phyloP scores from a whole-genome alignment of 225 moss, liverwort and hornwort genomes.

The Pseudisothecium myosuroides region DNA sequence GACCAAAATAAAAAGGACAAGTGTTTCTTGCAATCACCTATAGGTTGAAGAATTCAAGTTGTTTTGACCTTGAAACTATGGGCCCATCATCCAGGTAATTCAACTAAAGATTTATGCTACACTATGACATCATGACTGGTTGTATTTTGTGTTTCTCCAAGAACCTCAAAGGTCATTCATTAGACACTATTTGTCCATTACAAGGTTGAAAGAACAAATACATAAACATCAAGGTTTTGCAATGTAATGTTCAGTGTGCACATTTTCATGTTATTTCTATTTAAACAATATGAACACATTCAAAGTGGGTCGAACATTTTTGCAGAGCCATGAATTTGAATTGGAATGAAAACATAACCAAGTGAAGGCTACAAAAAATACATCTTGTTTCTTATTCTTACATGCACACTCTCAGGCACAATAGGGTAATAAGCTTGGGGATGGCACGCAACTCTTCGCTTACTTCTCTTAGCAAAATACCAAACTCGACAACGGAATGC shows the following conservation, averaged over 20 bases:
- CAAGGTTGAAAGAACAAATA: neutral
- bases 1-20: too few species aligned
- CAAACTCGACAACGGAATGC: conserved; percentile 22
- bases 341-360: neutral
- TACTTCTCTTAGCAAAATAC: conserved; percentile 9
- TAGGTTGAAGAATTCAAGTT: neutral
- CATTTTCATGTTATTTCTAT: neutral
- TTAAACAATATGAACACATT: neutral
- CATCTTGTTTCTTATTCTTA: conserved; percentile 6
- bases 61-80: rapidly evolving
- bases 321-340: neutral
- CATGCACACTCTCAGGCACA: neutral
- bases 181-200: neutral
- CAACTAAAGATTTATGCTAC: neutral
- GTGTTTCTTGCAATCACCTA: too few species aligned
- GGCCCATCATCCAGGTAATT: neutral
- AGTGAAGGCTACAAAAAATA: conserved; percentile 7
- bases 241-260: neutral
- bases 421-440: neutral
- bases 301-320: neutral
- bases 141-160: rapidly evolving
- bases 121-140: neutral
- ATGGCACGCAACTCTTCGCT: neutral
- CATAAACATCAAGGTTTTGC: neutral
- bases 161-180: neutral